phyloP scores from a whole-genome alignment of 805 yeast genomes.

The Saccharomycopsis vini region DNA sequence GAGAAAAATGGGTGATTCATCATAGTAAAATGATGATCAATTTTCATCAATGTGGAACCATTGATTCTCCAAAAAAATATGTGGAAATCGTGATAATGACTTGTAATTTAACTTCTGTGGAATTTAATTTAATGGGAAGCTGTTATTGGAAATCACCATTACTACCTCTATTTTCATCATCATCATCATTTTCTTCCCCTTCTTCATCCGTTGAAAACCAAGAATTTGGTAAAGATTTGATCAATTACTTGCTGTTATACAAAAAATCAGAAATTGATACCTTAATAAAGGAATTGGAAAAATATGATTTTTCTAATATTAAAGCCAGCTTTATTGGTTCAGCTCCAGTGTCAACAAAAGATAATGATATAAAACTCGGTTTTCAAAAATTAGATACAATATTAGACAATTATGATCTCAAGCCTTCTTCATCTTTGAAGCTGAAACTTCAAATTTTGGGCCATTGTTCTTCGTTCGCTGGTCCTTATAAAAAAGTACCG shows the following conservation, averaged over 20 bases:
- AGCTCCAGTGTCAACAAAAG: constrained; percentile 27
- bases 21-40: constrained; percentile 42
- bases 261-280: constrained; percentile 19
- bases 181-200: neutral
- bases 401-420: constrained; percentile 25
- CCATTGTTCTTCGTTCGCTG: constrained; percentile 35
- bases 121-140: constrained; percentile 33
- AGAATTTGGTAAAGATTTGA: constrained; percentile 28
- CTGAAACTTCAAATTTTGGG: constrained; percentile 25
- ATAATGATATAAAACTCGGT: neutral
- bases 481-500: constrained; percentile 20
- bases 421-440: neutral
- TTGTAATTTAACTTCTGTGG: constrained; percentile 31
- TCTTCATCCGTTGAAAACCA: neutral
- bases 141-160: constrained; percentile 36
- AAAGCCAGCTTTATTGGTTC: constrained; percentile 35
- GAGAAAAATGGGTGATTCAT: constrained; percentile 33
- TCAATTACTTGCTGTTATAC: constrained; percentile 27
- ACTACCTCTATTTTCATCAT: constrained; percentile 18
- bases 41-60: constrained; percentile 21
- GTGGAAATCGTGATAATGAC: constrained; percentile 35
- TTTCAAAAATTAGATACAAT: constrained; percentile 29
- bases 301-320: constrained; percentile 28
- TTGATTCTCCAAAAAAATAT: constrained; percentile 14
- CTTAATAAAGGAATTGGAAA: constrained; percentile 21